Evolutionary conservation across 371 early-diverging fungal species (phyloP), one percentile per base, ranked within the genome.

Genomic region (Cokeromyces recurvatus): DNA sequence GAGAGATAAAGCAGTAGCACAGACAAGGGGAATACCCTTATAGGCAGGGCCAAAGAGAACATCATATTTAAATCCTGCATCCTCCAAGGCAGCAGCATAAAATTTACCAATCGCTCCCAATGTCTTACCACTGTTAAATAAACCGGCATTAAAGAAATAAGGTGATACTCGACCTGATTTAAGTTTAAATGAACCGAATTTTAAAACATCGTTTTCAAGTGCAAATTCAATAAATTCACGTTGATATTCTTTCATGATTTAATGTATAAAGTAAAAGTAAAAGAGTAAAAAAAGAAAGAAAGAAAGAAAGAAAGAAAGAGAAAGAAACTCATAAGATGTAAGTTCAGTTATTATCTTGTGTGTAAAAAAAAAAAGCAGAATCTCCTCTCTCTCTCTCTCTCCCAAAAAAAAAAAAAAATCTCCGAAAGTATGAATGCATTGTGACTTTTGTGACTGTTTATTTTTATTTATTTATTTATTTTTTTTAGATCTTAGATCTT

Each of bases 21-120:
- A 78, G 2, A 90, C 94, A 14, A 98, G 78, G 10, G 98, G 97
- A 47, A 98, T 90, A 40, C 97, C 98, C 81, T 98, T 98, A 84
- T 98, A 98, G 14, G 98, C 98, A 6, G 98, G 97, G 11, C 98
- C 98, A 74, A 97, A 97, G 39, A 98, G 71, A 34, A 94, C 84
- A 70, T 93, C 91, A 66, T 86, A 92, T 23, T 72, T 48, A 37
- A 92, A 65, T 6, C 61, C 65, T 5, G 69, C 70, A 64, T 92
- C 90, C 25, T 69, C 57, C 24, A 96, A 76, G 15, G 91, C 90
- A 11, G 90, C 82, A 16, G 97, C 94, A 59, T 95, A 97, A 76
- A 81, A 92, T 25, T 77, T 66, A 44, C 97, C 95, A 38, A 98
- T 79, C 56, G 83, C 74, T 41, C 86, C 68, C 32, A 97, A 71